Evolutionary conservation across 2,329 filamentous ascomycete species (phyloP).

Genomic region (Talaromyces sp.): DNA sequence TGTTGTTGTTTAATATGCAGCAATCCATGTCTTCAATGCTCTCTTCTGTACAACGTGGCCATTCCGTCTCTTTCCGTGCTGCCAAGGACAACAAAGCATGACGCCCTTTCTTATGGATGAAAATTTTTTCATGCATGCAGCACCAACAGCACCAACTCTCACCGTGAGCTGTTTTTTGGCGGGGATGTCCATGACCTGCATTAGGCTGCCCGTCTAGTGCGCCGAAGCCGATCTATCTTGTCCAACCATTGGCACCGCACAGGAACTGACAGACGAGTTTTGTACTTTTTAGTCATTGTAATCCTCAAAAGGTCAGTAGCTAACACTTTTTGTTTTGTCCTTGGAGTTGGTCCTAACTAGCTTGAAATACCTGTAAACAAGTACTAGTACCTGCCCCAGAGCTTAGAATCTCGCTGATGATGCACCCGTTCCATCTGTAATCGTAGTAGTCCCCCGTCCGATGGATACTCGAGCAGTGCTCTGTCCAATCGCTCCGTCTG

Average conservation of each 20-base stretch:
- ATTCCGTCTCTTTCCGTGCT: background rate
- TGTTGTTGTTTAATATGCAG: background rate
- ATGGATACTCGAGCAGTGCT: too few species aligned
- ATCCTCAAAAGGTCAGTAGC: background rate
- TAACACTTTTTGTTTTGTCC: too few species aligned
- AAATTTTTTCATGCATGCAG: background rate
- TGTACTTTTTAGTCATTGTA: background rate
- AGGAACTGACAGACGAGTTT: background rate
- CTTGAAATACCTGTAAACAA: too few species aligned
- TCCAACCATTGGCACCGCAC: background rate
- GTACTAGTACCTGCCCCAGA: too few species aligned
- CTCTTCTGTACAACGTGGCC: background rate
- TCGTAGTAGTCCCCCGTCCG: too few species aligned
- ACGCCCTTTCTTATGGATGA: background rate
- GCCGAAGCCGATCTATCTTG: background rate
- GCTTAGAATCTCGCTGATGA: too few species aligned
- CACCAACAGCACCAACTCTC: background rate
- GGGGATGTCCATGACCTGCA: constrained; percentile 1
- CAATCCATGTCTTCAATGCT: too few species aligned
- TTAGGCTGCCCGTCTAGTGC: background rate
- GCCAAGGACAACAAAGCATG: background rate
- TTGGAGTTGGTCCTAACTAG: too few species aligned
- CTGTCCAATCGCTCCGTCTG: too few species aligned
- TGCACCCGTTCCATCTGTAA: too few species aligned
- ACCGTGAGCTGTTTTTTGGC: background rate